These are phyloP conservation scores for Durusdinium trenchii DNA, from an alignment of 73 alveolate genomes.

Conservation along the genomic window DNA sequence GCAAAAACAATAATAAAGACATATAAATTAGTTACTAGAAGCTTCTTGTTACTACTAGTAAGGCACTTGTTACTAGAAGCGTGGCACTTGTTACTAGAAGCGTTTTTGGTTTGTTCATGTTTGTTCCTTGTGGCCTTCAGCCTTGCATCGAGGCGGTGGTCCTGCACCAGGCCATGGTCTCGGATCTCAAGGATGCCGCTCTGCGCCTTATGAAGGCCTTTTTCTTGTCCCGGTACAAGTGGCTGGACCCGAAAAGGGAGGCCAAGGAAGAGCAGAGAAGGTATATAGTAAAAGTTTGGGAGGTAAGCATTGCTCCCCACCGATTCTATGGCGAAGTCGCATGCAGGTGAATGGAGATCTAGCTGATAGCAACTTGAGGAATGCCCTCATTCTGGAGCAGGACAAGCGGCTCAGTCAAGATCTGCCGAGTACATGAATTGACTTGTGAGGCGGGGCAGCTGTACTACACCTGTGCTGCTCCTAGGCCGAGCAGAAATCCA, in stretches of 20 bases:
- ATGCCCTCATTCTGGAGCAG: conserved; percentile 86
- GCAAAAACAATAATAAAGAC: too few relatives aligned
- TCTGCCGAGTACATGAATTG: too few relatives aligned
- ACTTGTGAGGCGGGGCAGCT: conserved; percentile 70
- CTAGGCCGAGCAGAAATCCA: not conserved
- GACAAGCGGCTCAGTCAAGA: not conserved
- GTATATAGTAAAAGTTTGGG: not conserved
- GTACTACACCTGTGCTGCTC: conserved; percentile 61
- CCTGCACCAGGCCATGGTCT: conserved; percentile 75
- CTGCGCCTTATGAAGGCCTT: conserved; percentile 77
- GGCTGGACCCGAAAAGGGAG: not conserved
- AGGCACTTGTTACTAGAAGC: too few relatives aligned
- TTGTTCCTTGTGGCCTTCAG: too few relatives aligned
- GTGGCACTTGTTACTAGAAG: too few relatives aligned
- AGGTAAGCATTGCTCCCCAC: not conserved
- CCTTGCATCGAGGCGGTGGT: conserved; percentile 52
- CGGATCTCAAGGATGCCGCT: conserved; percentile 53
- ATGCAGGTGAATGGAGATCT: conserved; percentile 69
- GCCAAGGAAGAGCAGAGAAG: not conserved
- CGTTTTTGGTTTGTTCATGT: not conserved
- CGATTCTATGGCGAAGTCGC: not conserved
- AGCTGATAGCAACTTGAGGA: conserved; percentile 41
- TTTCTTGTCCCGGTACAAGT: not conserved
- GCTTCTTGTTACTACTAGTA: too few relatives aligned
- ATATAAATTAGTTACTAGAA: too few relatives aligned